phyloP scores from a whole-genome alignment of 768 basidiomycete species.

The Panus rudis region DNA sequence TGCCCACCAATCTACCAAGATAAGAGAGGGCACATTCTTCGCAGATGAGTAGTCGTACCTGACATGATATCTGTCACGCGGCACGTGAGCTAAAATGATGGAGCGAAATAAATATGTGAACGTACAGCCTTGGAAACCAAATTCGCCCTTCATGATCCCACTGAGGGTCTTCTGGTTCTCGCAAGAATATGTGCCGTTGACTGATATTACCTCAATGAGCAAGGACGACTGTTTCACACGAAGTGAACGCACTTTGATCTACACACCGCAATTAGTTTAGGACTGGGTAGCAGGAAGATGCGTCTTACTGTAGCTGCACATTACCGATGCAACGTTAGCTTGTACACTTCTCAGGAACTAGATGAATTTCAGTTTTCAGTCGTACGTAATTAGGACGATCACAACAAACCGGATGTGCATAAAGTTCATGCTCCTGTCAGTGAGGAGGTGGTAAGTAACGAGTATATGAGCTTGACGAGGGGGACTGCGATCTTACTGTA shows the following conservation, averaged over 20 bases:
- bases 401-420: conserved; percentile 42
- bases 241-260: conserved; percentile 7
- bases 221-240: not conserved
- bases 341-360: conserved; percentile 63
- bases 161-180: conserved; percentile 66
- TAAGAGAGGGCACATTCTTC: conserved; percentile 16
- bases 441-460: not conserved
- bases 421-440: conserved; percentile 56
- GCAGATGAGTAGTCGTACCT: conserved; percentile 16
- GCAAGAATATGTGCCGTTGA: conserved; percentile 68
- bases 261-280: conserved; percentile 3
- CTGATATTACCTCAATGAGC: conserved; percentile 30
- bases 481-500: conserved; percentile 10
- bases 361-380: not conserved
- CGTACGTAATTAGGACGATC: not conserved
- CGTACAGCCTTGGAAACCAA: conserved; percentile 35
- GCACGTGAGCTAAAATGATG: conserved; percentile 25
- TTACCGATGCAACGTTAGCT: conserved; percentile 65
- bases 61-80: conserved; percentile 25
- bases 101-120: not conserved
- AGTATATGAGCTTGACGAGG: not conserved
- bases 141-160: conserved; percentile 33
- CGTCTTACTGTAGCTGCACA: conserved; percentile 65
- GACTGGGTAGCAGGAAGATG: not conserved
- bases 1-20: conserved; percentile 62